Evolutionary conservation across 2,329 filamentous ascomycete species (phyloP).

Genomic region (Botrytis medusae): DNA sequence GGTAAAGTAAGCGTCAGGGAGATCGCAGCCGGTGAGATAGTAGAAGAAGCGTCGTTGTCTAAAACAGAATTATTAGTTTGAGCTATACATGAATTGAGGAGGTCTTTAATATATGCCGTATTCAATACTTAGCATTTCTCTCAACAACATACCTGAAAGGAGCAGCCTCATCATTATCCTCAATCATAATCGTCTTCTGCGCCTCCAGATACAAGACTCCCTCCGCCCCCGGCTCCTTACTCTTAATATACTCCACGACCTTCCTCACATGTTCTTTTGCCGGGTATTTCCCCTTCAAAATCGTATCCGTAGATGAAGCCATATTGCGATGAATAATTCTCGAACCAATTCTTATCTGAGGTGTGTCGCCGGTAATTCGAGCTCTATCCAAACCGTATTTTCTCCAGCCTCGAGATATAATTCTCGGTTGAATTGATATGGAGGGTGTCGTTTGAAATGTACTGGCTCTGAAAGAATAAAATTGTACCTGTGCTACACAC

Average conservation of each 20-base stretch:
- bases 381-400: neutral
- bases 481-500: neutral
- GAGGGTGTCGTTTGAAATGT: neutral
- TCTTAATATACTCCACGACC: slow-evolving; percentile 75
- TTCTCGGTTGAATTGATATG: neutral
- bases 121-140: neutral
- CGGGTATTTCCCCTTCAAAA: slow-evolving; percentile 68
- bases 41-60: slow-evolving; percentile 92
- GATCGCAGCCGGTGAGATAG: slow-evolving; percentile 82
- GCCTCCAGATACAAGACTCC: slow-evolving; percentile 88
- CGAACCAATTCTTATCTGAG: neutral
- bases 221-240: slow-evolving; percentile 61
- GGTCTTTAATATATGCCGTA: neutral
- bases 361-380: neutral
- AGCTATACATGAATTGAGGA: no score
- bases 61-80: slow-evolving; percentile 22
- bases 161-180: slow-evolving; percentile 83
- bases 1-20: slow-evolving; percentile 76
- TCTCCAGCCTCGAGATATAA: neutral
- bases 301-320: slow-evolving; percentile 24
- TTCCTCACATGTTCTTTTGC: slow-evolving; percentile 83
- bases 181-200: slow-evolving; percentile 74
- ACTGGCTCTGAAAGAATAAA: neutral
- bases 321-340: neutral
- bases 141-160: slow-evolving; percentile 65